Evolutionary conservation across 2,329 filamentous ascomycete species (phyloP), one percentile per base, ranked within the genome.

Genomic region (Metarhizium album): DNA sequence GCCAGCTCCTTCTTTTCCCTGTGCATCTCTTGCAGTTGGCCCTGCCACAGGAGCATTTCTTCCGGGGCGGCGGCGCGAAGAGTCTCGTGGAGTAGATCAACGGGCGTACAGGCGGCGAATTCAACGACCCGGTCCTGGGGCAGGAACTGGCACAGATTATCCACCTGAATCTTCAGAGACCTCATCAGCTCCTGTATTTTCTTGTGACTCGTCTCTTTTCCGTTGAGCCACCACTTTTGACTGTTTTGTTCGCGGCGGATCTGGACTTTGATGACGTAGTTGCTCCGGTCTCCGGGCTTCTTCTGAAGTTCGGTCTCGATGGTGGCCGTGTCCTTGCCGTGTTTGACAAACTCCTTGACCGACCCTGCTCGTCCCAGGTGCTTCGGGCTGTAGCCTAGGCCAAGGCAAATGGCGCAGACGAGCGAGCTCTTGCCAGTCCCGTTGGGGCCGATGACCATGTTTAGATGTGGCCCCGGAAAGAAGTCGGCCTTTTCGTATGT

Each of bases 361-460:
- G 89, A 83, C 60, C 86, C 90, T 6, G 90, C 90, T 54, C 93
- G 84, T 16, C 91, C 93, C 16, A 98, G 77, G 60, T 90, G 81
- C 67, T 84, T 80, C 23, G 90, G 83, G 31, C 82, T 79, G 74
- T 86, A 96, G 46, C 93, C 93, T 24, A 98, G 72, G 2, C 93
- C 93, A 14, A 98, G 71, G 62, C 93, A 97, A 58, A 98, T 95
- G 43, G 93, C 93, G 68, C 93, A 98, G 42, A 98, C 91, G 24
- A 98, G 75, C 0, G 93, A 96, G 69, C 91, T 97, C 70, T 98
- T 98, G 50, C 93, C 93, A 0, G 93, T 97, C 33, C 93, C 93
- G 62, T 98, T 98, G n/a, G 93, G 93, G 0, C 93, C 93, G 59
- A 98, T 95, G 49, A 98, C 84, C 91, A 98, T 97, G 65, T 98